Evolutionary conservation across 176 grass and related monocot species (phyloP).

Genomic region (Rhynchospora tenuis): DNA sequence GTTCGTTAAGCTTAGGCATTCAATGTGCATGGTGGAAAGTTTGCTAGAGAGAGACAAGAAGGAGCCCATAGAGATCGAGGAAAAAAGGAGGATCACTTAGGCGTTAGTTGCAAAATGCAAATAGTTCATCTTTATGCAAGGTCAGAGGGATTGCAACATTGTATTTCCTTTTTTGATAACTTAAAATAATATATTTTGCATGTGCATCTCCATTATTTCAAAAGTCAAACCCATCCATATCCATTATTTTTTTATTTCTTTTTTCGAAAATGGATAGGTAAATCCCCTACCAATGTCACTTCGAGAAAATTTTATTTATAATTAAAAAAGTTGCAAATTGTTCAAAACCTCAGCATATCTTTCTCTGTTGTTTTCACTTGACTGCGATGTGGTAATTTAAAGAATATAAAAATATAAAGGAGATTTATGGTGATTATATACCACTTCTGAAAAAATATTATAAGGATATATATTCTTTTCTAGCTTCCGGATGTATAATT

Average conservation of each 20-base stretch:
- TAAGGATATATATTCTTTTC: no score
- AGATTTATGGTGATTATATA: no score
- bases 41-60: not conserved
- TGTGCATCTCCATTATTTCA: conserved; percentile 20
- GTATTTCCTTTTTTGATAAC: not conserved
- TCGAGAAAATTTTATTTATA: not conserved
- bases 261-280: not conserved
- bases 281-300: not conserved
- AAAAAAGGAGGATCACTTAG: not conserved
- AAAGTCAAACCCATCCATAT: conserved; percentile 9
- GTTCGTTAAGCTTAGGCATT: not conserved
- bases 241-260: not conserved
- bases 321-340: not conserved
- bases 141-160: conserved; percentile 12
- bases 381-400: not conserved
- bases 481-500: not conserved
- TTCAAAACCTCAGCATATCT: not conserved
- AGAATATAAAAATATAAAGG: no score
- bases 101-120: not conserved
- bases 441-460: no score
- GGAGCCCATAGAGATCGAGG: not conserved
- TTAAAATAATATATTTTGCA: conserved; percentile 13
- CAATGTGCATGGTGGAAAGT: not conserved
- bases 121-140: conserved; percentile 10
- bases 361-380: not conserved